Evolutionary conservation across 495 filamentous ascomycete species (phyloP), one percentile per base, ranked within the genome.

Genomic region (Zalerion maritima): DNA sequence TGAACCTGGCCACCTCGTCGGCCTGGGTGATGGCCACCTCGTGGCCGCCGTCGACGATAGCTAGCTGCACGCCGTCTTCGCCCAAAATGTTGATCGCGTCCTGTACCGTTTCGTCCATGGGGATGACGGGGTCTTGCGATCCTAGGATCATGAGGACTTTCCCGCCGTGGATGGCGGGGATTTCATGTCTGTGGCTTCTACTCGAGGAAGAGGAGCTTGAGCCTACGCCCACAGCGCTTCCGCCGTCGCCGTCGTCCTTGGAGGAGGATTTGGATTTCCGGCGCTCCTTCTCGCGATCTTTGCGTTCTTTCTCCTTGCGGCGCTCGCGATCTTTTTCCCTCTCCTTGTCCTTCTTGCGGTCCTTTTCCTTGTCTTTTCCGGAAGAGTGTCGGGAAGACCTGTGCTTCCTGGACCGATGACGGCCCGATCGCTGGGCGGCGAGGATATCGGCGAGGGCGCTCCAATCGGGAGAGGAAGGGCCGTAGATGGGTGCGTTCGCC

Each of bases 391-490:
- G 6, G 18, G 5, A 3, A 24, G 12, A 7, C 1, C 9, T 4
- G 15, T 12, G n/a, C 46, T 24, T 44, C 38, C n/a, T 32, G 22
- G 13, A 28, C 20, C 27, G 45, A 36, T 24, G 43, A 21, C 14
- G 31, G 36, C 11, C 35, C 19, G 42, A 47, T 32, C 50, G 52
- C 46, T 62, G 52, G 32, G 54, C 47, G 8, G 56, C 51, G 18
- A 80, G 49, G 17, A 61, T 47, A 12, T 36, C 35, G 1, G 69
- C 69, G 21, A 84, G 56, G 4, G 52, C 54, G 12, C 43, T 37
- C 79, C 79, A 87, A 14, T 62, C 51, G 29, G 55, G 45, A 10
- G 37, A 42, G n/a, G n/a, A n/a, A n/a, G n/a, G 58, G n/a, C 61
- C 60, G 43, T 63, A 60, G n/a, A 75, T 54, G 5, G 68, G 67